These are phyloP conservation scores for Coemansia asiatica DNA, from an alignment of 192 early-diverging fungal species.

Conservation along the genomic window DNA sequence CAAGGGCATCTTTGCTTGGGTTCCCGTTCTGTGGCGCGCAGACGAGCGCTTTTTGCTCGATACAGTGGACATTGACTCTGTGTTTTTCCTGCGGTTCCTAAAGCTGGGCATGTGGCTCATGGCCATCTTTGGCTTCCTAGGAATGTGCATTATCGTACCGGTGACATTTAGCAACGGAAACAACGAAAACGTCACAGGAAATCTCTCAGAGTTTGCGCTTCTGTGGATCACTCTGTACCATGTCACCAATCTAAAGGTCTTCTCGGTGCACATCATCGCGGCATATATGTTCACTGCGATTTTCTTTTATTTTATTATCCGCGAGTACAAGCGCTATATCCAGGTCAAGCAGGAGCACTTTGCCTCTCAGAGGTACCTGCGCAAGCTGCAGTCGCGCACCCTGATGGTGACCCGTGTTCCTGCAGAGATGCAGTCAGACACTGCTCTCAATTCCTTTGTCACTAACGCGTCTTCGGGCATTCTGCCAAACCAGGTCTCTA, in stretches of 20 bases:
- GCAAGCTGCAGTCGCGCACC: conserved; percentile 66
- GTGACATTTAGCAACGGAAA: conserved; percentile 65
- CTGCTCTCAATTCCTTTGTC: conserved; percentile 57
- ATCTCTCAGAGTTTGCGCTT: conserved; percentile 39
- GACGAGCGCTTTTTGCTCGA: conserved; percentile 62
- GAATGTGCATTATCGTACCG: conserved; percentile 64
- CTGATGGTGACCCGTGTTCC: conserved; percentile 68
- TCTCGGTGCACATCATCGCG: conserved; percentile 63
- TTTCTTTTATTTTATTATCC: conserved; percentile 57
- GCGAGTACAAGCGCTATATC: conserved; percentile 58
- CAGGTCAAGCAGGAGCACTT: conserved; percentile 59
- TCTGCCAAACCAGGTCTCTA: conserved; percentile 58
- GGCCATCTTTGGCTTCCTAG: conserved; percentile 57
- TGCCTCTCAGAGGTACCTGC: conserved; percentile 60
- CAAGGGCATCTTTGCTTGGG: conserved; percentile 66
- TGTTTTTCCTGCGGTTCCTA: conserved; percentile 69
- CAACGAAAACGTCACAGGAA: conserved; percentile 29
- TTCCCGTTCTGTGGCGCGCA: conserved; percentile 57
- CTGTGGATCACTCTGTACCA: conserved; percentile 53
- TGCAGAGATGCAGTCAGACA: conserved; percentile 57
- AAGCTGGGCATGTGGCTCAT: conserved; percentile 62
- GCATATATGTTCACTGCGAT: conserved; percentile 62
- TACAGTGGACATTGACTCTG: conserved; percentile 70
- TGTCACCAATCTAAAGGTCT: conserved; percentile 56
- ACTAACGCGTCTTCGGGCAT: conserved; percentile 42